These are phyloP conservation scores for Heterobasidion irregulare DNA, from an alignment of 1,284 basidiomycete genomes.

Conservation along the genomic window DNA sequence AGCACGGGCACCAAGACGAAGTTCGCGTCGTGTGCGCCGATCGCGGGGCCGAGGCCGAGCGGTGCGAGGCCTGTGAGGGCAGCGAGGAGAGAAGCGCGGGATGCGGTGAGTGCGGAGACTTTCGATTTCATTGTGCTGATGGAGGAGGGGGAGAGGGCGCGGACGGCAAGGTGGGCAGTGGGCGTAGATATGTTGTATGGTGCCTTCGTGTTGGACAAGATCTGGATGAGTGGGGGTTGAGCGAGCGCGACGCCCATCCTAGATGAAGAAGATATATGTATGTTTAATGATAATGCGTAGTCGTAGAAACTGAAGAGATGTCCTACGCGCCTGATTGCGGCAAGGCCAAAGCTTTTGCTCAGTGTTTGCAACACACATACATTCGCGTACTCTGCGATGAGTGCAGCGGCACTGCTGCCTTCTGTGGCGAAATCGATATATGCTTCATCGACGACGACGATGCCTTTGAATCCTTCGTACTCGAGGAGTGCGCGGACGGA, in stretches of 20 bases:
- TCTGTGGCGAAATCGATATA: slow-evolving; percentile 89
- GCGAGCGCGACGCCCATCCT: slow-evolving; percentile 89
- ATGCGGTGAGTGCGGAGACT: slow-evolving; percentile 49
- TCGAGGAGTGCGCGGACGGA: slow-evolving; percentile 72
- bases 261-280: background rate
- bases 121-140: slow-evolving; percentile 63
- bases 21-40: slow-evolving; percentile 89
- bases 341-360: slow-evolving; percentile 94
- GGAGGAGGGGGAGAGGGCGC: slow-evolving; percentile 60
- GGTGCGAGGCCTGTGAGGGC: slow-evolving; percentile 36
- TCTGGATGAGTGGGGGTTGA: slow-evolving; percentile 84
- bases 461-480: slow-evolving; percentile 78
- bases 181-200: slow-evolving; percentile 96
- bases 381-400: slow-evolving; percentile 83
- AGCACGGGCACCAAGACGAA: slow-evolving; percentile 85
- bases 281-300: background rate
- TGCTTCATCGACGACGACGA: slow-evolving; percentile 94
- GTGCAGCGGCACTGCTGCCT: slow-evolving; percentile 55
- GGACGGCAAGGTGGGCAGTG: slow-evolving; percentile 77
- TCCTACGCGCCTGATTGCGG: slow-evolving; percentile 74
- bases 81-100: slow-evolving; percentile 47
- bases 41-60: slow-evolving; percentile 59
- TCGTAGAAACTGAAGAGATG: background rate
- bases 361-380: slow-evolving; percentile 92
- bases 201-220: slow-evolving; percentile 94